Evolutionary conservation across 1,284 basidiomycete species (phyloP).

Genomic region (Ustilago trichophora): DNA sequence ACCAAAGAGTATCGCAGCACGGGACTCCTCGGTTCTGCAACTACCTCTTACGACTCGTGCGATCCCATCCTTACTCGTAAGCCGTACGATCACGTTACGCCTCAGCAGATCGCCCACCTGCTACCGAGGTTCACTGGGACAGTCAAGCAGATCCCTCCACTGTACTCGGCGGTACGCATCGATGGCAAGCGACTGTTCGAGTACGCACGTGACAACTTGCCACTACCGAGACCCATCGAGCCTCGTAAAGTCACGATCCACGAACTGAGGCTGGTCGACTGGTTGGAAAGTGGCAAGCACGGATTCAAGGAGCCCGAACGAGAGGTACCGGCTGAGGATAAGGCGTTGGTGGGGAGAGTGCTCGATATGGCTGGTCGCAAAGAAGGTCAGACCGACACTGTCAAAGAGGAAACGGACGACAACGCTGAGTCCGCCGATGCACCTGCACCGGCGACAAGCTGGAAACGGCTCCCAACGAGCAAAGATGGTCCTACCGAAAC

Average conservation of each 20-base stretch:
- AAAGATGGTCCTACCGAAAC: constrained; percentile 8
- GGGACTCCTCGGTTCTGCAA: constrained; percentile 90
- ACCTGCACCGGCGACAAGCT: no score
- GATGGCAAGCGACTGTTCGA: constrained; percentile 95
- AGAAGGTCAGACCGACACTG: constrained; percentile 37
- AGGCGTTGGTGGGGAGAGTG: constrained; percentile 53
- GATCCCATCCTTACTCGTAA: constrained; percentile 70
- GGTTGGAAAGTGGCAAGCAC: constrained; percentile 48
- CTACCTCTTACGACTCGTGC: constrained; percentile 92
- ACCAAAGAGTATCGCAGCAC: constrained; percentile 88
- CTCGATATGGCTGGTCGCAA: constrained; percentile 52
- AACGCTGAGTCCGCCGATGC: no score
- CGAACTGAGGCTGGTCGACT: constrained; percentile 74
- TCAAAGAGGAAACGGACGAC: constrained; percentile 20
- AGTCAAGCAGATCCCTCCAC: constrained; percentile 76
- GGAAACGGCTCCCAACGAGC: constrained; percentile 9
- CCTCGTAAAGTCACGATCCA: constrained; percentile 83
- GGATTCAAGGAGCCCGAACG: constrained; percentile 50
- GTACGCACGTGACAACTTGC: constrained; percentile 88
- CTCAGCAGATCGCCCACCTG: constrained; percentile 69
- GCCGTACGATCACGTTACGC: constrained; percentile 84
- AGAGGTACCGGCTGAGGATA: constrained; percentile 57
- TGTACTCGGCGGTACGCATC: constrained; percentile 96
- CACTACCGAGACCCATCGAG: constrained; percentile 91
- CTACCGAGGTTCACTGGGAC: constrained; percentile 84